Percentiles rank a stretch among this genome's conserved stretches.
These are phyloP conservation scores for Tephrocybe sp. DNA, from an alignment of 768 basidiomycete genomes.

Conservation along the genomic window DNA sequence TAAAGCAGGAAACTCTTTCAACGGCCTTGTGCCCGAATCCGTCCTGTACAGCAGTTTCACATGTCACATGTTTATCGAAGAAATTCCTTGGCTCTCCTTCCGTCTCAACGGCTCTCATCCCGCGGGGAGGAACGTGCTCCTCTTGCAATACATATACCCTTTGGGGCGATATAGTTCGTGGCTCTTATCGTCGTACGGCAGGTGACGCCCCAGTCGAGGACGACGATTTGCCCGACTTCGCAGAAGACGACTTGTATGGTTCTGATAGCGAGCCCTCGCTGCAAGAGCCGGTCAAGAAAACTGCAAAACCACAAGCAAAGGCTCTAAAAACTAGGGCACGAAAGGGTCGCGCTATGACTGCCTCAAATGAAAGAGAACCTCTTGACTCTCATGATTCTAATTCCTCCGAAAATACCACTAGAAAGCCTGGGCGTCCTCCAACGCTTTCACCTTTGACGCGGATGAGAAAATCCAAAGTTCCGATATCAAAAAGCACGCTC, in stretches of 20 bases:
- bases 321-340: conserved; percentile 11
- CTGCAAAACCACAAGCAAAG: not conserved
- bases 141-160: conserved; percentile 53
- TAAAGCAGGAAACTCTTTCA: conserved; percentile 45
- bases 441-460: conserved; percentile 6
- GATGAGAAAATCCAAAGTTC: not conserved
- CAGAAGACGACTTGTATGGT: conserved; percentile 4
- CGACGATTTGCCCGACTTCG: conserved; percentile 11
- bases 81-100: conserved; percentile 36
- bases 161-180: conserved; percentile 70
- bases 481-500: not conserved
- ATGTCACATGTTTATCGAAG: conserved; percentile 54
- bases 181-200: conserved; percentile 51
- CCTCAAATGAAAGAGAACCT: conserved; percentile 26
- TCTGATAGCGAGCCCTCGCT: conserved; percentile 2
- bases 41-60: conserved; percentile 51
- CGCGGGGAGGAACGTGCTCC: conserved; percentile 60
- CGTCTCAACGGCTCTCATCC: conserved; percentile 38
- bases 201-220: conserved; percentile 28
- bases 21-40: conserved; percentile 51
- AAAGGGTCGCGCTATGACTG: conserved; percentile 8
- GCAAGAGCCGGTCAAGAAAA: conserved; percentile 1
- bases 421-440: conserved; percentile 21
- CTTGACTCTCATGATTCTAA: conserved; percentile 24
- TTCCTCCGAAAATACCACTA: conserved; percentile 21